phyloP scores from a whole-genome alignment of 257 asterid species.

The Salvia hispanica region DNA sequence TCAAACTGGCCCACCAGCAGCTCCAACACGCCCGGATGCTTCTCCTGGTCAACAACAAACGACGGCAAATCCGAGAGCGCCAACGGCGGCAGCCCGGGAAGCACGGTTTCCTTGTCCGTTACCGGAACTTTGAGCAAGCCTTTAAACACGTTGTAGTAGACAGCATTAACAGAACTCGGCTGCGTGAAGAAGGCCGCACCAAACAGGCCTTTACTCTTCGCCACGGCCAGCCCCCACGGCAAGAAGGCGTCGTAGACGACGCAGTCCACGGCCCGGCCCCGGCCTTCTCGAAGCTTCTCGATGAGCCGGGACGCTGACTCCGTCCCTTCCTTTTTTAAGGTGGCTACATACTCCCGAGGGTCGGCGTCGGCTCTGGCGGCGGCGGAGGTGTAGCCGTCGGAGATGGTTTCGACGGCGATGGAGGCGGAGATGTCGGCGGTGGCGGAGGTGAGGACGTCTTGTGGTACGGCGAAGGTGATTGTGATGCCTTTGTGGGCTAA shows the following conservation, averaged over 20 bases:
- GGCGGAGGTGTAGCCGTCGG: constrained; percentile 35
- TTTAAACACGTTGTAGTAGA: constrained; percentile 24
- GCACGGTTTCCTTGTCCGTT: neutral
- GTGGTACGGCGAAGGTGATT: constrained; percentile 35
- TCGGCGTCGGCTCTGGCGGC: neutral
- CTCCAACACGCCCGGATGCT: constrained; percentile 18
- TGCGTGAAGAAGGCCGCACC: constrained; percentile 36
- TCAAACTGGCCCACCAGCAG: constrained; percentile 28
- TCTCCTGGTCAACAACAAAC: constrained; percentile 13
- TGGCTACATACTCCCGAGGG: neutral
- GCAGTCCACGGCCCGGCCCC: constrained; percentile 28
- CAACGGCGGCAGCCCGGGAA: constrained; percentile 32
- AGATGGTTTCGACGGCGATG: constrained; percentile 31
- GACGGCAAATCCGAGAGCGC: constrained; percentile 33
- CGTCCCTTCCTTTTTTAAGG: constrained; percentile 27
- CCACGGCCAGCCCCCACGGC: constrained; percentile 31
- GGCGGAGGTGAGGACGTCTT: constrained; percentile 17
- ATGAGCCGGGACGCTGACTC: constrained; percentile 21
- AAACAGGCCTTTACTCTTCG: constrained; percentile 17
- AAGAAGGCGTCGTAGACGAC: constrained; percentile 28
- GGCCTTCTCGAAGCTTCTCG: constrained; percentile 10
- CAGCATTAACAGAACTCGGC: constrained; percentile 20
- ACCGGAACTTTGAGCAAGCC: constrained; percentile 18
- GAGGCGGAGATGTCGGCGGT: neutral
- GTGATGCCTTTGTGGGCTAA: constrained; percentile 28